A percentile compares a stretch with the other conserved stretches of the same genome.
phyloP scores from a whole-genome alignment of 106 monocot species.

The Hemerocallis citrina region DNA sequence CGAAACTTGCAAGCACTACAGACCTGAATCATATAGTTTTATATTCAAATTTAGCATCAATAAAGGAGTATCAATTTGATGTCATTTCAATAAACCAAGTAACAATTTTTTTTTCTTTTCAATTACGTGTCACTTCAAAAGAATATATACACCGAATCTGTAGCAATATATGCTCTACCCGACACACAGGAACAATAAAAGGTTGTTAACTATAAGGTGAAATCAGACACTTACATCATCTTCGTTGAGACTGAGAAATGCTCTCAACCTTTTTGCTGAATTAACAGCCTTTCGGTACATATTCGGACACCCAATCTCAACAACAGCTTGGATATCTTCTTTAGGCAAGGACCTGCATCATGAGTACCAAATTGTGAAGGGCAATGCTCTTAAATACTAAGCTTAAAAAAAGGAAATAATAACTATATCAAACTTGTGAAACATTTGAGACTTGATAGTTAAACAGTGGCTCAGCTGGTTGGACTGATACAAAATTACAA shows the following conservation, averaged over 20 bases:
- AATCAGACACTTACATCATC: conserved; percentile 52
- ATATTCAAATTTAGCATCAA: too few relatives aligned
- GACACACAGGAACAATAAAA: background rate
- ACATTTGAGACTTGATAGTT: background rate
- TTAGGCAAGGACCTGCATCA: conserved; percentile 47
- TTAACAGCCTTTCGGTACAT: conserved; percentile 60
- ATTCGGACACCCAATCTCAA: conserved; percentile 78
- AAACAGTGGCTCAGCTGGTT: background rate
- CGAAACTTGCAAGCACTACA: conserved; percentile 59
- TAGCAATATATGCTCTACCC: too few relatives aligned
- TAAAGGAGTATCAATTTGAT: too few relatives aligned
- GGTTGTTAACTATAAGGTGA: too few relatives aligned
- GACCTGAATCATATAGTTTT: conserved; percentile 45
- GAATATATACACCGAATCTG: too few relatives aligned
- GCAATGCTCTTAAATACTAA: background rate
- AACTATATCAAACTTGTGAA: background rate
- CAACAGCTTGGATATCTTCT: conserved; percentile 60
- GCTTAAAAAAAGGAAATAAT: background rate
- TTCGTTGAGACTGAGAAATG: conserved; percentile 58
- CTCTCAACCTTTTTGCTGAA: conserved; percentile 87
- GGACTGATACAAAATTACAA: background rate
- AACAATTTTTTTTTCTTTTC: too few relatives aligned
- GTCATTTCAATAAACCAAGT: too few relatives aligned
- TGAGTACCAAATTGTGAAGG: background rate
- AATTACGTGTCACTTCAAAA: too few relatives aligned